phyloP scores from a whole-genome alignment of 2,329 filamentous ascomycete species.

The Penicillium sp. region DNA sequence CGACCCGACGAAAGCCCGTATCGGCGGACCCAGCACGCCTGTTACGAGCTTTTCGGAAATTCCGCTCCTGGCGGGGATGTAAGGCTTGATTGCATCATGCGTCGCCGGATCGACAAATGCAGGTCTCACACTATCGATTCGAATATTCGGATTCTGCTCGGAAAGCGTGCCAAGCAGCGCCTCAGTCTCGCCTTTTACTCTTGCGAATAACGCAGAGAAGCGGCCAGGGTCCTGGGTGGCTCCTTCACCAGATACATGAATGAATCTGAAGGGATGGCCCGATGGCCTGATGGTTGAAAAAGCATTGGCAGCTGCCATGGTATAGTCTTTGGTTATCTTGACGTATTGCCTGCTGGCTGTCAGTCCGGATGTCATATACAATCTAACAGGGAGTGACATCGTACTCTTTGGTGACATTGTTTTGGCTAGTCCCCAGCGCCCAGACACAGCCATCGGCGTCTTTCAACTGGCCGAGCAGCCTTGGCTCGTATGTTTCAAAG shows the following conservation, averaged over 20 bases:
- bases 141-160: conserved; percentile 44
- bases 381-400: conserved; percentile 14
- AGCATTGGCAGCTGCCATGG: conserved; percentile 60
- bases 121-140: conserved; percentile 57
- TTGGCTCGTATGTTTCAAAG: conserved; percentile 58
- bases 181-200: conserved; percentile 67
- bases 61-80: conserved; percentile 20
- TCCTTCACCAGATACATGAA: conserved; percentile 62
- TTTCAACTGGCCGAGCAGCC: conserved; percentile 57
- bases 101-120: conserved; percentile 53
- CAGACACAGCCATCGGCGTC: conserved; percentile 68
- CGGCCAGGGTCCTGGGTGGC: conserved; percentile 46
- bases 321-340: conserved; percentile 64
- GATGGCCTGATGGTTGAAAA: conserved; percentile 53
- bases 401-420: conserved; percentile 56
- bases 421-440: conserved; percentile 66
- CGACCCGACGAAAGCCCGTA: conserved; percentile 18
- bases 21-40: conserved; percentile 19
- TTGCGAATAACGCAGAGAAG: conserved; percentile 57
- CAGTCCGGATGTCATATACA: neutral
- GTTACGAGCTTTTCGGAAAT: conserved; percentile 22
- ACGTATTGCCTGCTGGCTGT: conserved; percentile 54
- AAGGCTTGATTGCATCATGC: conserved; percentile 41
- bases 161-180: conserved; percentile 53
- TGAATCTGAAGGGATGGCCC: conserved; percentile 55